These are phyloP conservation scores for Ramaria sp. DNA, from an alignment of 768 basidiomycete genomes.

Conservation along the genomic window DNA sequence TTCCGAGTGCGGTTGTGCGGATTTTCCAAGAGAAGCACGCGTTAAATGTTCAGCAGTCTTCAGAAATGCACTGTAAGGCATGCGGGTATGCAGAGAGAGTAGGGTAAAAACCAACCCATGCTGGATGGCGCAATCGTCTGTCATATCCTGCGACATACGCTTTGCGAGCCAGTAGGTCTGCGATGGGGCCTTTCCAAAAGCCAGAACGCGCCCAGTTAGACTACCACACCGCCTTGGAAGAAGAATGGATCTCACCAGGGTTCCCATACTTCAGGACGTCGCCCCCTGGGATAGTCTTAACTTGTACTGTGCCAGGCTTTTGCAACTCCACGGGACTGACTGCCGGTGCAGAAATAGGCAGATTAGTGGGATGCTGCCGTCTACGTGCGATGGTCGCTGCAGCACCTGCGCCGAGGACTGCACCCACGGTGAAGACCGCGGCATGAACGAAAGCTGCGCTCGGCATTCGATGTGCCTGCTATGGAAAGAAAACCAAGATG, in stretches of 20 bases:
- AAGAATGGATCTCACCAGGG: constrained; percentile 46
- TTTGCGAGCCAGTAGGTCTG: constrained; percentile 67
- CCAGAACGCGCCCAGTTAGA: neutral
- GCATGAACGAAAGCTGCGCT: constrained; percentile 43
- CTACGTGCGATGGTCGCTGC: constrained; percentile 17
- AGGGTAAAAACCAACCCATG: constrained; percentile 56
- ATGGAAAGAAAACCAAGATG: neutral
- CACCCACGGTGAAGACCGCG: constrained; percentile 76
- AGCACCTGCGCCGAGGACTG: constrained; percentile 66
- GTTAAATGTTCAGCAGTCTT: constrained; percentile 96
- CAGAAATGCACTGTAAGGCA: neutral
- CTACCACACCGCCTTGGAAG: neutral
- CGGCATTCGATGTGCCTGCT: constrained; percentile 31
- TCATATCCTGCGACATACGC: constrained; percentile 91
- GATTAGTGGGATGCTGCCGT: neutral
- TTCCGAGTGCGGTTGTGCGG: constrained; percentile 20
- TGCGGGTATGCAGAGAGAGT: neutral
- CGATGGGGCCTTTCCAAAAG: constrained; percentile 58
- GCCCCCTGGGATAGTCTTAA: constrained; percentile 14
- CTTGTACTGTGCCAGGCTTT: neutral
- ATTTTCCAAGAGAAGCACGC: constrained; percentile 51
- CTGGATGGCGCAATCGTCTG: constrained; percentile 77
- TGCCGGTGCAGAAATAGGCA: constrained; percentile 12
- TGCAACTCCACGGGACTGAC: neutral
- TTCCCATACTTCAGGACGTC: constrained; percentile 67